Conservation (phyloP, 1,284 basidiomycete genomes). For the Clitocybe nebularis region DNA sequence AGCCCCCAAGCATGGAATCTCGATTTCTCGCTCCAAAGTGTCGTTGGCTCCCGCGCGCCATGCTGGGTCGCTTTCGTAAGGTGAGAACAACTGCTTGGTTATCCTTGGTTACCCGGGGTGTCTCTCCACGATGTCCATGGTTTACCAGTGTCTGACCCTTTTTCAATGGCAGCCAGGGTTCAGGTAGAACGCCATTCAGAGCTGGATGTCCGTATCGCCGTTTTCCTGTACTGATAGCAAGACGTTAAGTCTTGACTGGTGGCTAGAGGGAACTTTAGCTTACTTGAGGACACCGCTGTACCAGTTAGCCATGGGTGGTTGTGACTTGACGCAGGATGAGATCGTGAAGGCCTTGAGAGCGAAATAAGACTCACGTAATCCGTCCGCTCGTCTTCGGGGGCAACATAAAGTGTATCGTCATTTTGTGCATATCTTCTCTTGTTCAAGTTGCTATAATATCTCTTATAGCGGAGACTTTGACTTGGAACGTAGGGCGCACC, state of each 20-base stretch:
- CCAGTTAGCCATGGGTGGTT: slow-evolving; percentile 93
- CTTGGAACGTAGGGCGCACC: slow-evolving; percentile 37
- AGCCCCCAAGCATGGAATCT: slow-evolving; percentile 11
- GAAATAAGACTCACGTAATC: slow-evolving; percentile 65
- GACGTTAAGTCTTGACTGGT: not conserved
- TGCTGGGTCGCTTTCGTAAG: slow-evolving; percentile 62
- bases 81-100: slow-evolving; percentile 73
- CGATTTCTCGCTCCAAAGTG: slow-evolving; percentile 7
- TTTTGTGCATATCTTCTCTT: slow-evolving; percentile 85
- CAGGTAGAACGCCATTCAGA: slow-evolving; percentile 80
- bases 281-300: slow-evolving; percentile 88
- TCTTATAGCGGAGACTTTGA: not conserved
- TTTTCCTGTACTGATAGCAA: slow-evolving; percentile 65
- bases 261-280: slow-evolving; percentile 23
- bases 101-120: slow-evolving; percentile 32
- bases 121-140: slow-evolving; percentile 35
- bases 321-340: slow-evolving; percentile 53
- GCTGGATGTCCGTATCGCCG: slow-evolving; percentile 90
- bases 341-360: slow-evolving; percentile 4
- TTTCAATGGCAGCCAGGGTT: slow-evolving; percentile 88
- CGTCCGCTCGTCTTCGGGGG: slow-evolving; percentile 84
- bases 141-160: slow-evolving; percentile 72
- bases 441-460: slow-evolving; percentile 64
- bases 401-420: slow-evolving; percentile 93
- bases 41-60: slow-evolving; percentile 26